phyloP scores from a whole-genome alignment of 2,329 filamentous ascomycete species.

The Aureobasidium sp. region DNA sequence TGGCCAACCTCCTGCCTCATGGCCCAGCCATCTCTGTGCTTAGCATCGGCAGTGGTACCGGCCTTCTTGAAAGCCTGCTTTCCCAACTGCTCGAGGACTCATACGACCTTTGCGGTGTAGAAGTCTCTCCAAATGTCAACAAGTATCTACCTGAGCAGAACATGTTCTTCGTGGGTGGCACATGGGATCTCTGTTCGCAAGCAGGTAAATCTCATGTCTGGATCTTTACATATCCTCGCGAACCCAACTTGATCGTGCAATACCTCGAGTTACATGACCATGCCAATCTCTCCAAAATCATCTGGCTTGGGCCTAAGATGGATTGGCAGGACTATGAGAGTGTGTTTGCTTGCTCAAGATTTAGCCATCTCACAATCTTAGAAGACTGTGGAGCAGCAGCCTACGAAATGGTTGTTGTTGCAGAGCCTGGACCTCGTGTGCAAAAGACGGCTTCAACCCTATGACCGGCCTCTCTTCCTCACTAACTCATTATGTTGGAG shows the following conservation, averaged over 20 bases:
- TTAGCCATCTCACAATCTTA: conserved; percentile 16
- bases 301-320: conserved; percentile 38
- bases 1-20: conserved; percentile 12
- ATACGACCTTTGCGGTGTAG: conserved; percentile 39
- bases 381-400: conserved; percentile 16
- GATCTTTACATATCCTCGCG: conserved; percentile 50
- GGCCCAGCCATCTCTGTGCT: conserved; percentile 25
- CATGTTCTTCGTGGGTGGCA: conserved; percentile 39
- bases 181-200: conserved; percentile 37
- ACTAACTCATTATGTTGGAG: too few relatives aligned
- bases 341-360: conserved; percentile 16
- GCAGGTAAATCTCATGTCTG: conserved; percentile 39
- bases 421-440: not conserved
- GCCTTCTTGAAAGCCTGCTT: conserved; percentile 43
- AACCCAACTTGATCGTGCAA: conserved; percentile 37
- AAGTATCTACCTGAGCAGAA: conserved; percentile 37
- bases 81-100: conserved; percentile 26
- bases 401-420: conserved; percentile 22
- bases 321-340: conserved; percentile 33
- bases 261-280: conserved; percentile 36
- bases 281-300: conserved; percentile 28
- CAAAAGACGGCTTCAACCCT: too few relatives aligned
- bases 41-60: conserved; percentile 46
- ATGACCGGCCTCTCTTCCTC: too few relatives aligned
- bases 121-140: conserved; percentile 42